Evolutionary conservation across 2,329 filamentous ascomycete species (phyloP), one percentile per base, ranked within the genome.

Genomic region (Claviceps lovelessii): DNA sequence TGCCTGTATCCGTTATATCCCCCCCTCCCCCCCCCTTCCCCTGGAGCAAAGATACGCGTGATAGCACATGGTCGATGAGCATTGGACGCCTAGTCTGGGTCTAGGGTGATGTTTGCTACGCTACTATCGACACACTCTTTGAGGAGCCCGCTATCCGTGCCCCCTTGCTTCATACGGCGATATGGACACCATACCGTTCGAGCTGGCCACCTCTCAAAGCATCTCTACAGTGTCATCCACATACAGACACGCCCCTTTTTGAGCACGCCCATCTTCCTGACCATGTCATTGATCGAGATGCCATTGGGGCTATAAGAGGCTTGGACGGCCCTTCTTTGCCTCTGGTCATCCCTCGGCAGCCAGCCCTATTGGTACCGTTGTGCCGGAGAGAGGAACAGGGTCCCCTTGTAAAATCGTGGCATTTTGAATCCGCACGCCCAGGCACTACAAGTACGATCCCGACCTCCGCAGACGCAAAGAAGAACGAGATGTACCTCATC

Each of bases 401-500:
- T 37, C 47, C 29, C 61, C 56, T 59, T 57, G 64, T 63, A 56
- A 56, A 56, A 56, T 52, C 55, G 53, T 58, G 59, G 55, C 59
- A 33, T 53, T 2, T 13, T 39, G 11, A 23, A 28, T 37, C 53
- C 49, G 54, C 45, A 42, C 54, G 49, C 46, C 39, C 56, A 42
- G 54, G 35, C 51, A 57, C 57, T 48, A 42, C 1, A 9, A 44
- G 35, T n/a, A 33, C 56, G 61, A 58, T 59, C 57, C 58, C 55
- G 53, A 57, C 60, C 61, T 59, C 63, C 62, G 57, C 62, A 62
- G 58, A 59, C 56, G 54, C 58, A 55, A 60, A 58, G 4, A 63
- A 63, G 59, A 65, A 19, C 68, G 68, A 71, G 72, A 72, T 69
- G 72, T 76, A 72, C 70, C 35, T 52, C 35, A 28, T 46, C 29